Conservation (phyloP, 2,329 filamentous ascomycete species). For the Dothiorella sarmentorum region DNA sequence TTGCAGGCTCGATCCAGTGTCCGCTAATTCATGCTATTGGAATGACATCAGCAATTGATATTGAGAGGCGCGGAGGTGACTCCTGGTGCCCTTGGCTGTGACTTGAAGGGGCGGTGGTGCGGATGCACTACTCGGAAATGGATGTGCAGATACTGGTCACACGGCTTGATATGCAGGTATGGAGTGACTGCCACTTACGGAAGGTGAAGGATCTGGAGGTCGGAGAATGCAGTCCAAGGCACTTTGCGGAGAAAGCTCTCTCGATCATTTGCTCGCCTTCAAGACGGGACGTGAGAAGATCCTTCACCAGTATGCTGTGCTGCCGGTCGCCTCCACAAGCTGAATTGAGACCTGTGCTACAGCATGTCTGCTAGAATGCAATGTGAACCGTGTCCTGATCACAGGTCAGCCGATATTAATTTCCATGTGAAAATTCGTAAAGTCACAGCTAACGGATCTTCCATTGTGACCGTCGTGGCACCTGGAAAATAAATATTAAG, state of each 20-base stretch:
- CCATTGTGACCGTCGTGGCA: no score
- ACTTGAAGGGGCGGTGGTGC: not conserved
- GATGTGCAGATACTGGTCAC: not conserved
- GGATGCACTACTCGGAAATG: not conserved
- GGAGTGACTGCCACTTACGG: not conserved
- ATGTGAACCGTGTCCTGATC: not conserved
- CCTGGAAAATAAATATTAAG: not conserved
- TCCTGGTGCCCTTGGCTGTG: not conserved
- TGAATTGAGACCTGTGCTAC: constrained; percentile 4
- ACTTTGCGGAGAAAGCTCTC: not conserved
- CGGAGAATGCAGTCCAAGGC: not conserved
- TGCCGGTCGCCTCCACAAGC: not conserved
- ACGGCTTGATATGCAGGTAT: not conserved
- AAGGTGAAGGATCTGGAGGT: not conserved
- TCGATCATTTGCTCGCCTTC: not conserved
- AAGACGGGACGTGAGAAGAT: not conserved
- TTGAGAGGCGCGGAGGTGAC: not conserved
- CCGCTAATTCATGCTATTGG: no score
- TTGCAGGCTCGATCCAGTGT: no score
- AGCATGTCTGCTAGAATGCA: not conserved
- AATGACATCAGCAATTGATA: not conserved
- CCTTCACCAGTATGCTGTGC: not conserved
- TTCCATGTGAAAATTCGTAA: not conserved
- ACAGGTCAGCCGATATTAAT: not conserved
- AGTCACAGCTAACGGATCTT: not conserved